These are phyloP conservation scores for Chaetomium sp. DNA, from an alignment of 2,329 filamentous ascomycete species.

Conservation along the genomic window DNA sequence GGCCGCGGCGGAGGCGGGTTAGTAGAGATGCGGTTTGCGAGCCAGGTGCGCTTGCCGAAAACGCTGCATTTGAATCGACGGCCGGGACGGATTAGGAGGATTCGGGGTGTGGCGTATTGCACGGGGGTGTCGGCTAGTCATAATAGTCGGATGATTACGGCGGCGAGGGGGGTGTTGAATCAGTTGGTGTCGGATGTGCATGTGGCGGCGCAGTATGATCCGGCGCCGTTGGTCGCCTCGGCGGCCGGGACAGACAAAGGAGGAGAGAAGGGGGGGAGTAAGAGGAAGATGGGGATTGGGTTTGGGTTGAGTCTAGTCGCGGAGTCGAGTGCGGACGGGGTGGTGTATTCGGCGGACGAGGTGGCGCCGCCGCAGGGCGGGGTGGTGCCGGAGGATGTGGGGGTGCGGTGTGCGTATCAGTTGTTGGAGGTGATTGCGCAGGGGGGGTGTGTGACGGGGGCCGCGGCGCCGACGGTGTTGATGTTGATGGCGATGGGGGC, in stretches of 20 bases:
- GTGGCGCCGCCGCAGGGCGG: constrained; percentile 70
- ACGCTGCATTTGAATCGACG: constrained; percentile 81
- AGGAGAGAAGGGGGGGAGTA: constrained; percentile 47
- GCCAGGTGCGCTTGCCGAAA: constrained; percentile 88
- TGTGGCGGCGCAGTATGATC: constrained; percentile 73
- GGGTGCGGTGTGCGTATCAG: constrained; percentile 81
- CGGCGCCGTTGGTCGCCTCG: constrained; percentile 50
- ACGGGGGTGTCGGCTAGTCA: constrained; percentile 88
- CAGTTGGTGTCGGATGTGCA: constrained; percentile 82
- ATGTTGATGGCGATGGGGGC: constrained; percentile 97
- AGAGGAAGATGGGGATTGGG: constrained; percentile 71
- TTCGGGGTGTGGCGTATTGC: constrained; percentile 89
- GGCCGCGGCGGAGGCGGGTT: constrained; percentile 80
- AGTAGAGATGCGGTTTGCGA: constrained; percentile 89
- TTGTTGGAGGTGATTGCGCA: constrained; percentile 74
- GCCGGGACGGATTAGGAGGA: constrained; percentile 77
- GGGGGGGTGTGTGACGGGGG: constrained; percentile 72
- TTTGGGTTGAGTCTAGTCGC: constrained; percentile 89
- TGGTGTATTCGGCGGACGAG: constrained; percentile 83
- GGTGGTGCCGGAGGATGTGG: constrained; percentile 82
- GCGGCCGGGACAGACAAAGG: too few species aligned
- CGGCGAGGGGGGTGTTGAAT: constrained; percentile 81
- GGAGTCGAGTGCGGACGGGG: constrained; percentile 75
- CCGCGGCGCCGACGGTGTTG: constrained; percentile 68
- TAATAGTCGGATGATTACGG: constrained; percentile 91